phyloP scores from a whole-genome alignment of 495 filamentous ascomycete species.

The Cenococcum geophilum region DNA sequence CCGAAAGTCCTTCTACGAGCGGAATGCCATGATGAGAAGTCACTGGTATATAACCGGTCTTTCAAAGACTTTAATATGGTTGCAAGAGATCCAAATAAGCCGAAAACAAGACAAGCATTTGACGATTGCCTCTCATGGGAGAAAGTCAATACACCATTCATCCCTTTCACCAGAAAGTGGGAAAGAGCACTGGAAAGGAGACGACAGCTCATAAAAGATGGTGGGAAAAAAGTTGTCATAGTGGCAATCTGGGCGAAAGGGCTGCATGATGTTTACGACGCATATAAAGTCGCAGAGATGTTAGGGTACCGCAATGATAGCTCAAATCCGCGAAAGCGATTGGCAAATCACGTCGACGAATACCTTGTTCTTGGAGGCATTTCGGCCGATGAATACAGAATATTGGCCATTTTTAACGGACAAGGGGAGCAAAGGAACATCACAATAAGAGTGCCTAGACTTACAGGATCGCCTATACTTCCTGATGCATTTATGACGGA shows the following conservation, averaged over 20 bases:
- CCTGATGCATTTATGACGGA: not conserved
- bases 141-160: not conserved
- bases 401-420: not conserved
- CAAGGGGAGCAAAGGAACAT: not conserved
- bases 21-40: too few relatives aligned
- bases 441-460: not conserved
- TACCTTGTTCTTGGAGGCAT: not conserved
- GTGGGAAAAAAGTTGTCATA: not conserved
- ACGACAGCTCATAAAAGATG: not conserved
- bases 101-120: not conserved
- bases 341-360: not conserved
- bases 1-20: not conserved
- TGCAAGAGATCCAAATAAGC: not conserved
- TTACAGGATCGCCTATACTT: not conserved
- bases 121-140: not conserved
- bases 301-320: not conserved
- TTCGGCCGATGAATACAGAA: not conserved
- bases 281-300: not conserved
- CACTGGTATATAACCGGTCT: not conserved
- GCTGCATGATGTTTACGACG: not conserved
- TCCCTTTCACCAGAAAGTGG: not conserved
- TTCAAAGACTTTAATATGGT: not conserved
- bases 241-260: not conserved
- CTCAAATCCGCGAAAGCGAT: not conserved
- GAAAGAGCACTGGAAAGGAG: not conserved